Evolutionary conservation across 495 filamentous ascomycete species (phyloP).

Genomic region (Echria macrotheca): DNA sequence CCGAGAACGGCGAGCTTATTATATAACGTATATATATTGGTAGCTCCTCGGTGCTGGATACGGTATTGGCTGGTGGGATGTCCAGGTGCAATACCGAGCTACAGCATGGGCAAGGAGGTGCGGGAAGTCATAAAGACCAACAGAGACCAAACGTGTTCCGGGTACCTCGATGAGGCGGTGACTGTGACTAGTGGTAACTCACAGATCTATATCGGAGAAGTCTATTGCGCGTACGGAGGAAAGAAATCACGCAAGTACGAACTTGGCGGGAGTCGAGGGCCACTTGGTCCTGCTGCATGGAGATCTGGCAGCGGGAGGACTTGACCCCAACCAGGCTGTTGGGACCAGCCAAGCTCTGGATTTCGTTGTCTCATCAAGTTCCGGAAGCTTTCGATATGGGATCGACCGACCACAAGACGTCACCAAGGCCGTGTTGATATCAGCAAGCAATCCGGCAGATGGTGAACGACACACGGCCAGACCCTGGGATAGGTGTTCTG

Average conservation of each 20-base stretch:
- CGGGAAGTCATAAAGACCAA: constrained; percentile 11
- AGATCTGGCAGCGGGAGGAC: no score
- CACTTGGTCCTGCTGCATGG: no score
- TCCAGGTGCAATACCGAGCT: not conserved
- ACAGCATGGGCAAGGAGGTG: not conserved
- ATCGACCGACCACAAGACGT: no score
- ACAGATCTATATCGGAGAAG: constrained; percentile 29
- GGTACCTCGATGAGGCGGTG: constrained; percentile 13
- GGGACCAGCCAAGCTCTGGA: constrained; percentile 17
- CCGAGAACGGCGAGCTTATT: not conserved
- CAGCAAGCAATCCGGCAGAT: no score
- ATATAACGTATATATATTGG: constrained; percentile 9
- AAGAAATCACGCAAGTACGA: constrained; percentile 33
- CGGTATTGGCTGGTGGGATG: constrained; percentile 33
- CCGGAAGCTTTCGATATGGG: no score
- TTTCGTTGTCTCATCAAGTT: no score
- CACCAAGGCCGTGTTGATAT: no score
- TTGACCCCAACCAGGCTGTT: constrained; percentile 13
- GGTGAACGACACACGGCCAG: no score
- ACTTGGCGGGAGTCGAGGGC: constrained; percentile 14
- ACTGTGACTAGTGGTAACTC: constrained; percentile 19
- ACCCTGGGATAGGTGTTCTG: not conserved
- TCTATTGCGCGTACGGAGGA: constrained; percentile 29
- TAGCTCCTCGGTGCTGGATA: constrained; percentile 24
- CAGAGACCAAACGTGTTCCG: no score